These are phyloP conservation scores for Lactifluus volemus DNA, from an alignment of 768 basidiomycete species.

Conservation along the genomic window DNA sequence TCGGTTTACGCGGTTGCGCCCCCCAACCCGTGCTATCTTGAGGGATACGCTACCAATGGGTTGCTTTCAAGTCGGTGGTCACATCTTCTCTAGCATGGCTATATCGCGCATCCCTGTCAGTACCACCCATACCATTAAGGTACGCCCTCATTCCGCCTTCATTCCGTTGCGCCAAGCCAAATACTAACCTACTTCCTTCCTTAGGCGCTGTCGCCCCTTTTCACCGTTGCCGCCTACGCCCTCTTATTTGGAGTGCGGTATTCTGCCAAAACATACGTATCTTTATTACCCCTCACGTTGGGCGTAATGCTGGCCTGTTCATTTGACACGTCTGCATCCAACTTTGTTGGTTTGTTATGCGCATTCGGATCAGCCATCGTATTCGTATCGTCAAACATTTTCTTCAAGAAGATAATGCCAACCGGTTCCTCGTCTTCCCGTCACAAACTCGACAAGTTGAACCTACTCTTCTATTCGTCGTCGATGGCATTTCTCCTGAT, in stretches of 20 bases:
- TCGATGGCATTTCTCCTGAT: conserved; percentile 91
- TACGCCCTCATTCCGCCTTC: conserved; percentile 32
- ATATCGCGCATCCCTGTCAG: conserved; percentile 94
- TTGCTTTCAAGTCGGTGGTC: conserved; percentile 93
- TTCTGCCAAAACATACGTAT: conserved; percentile 83
- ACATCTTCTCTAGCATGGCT: conserved; percentile 96
- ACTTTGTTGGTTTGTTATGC: conserved; percentile 78
- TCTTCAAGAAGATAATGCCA: conserved; percentile 98
- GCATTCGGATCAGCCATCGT: conserved; percentile 96
- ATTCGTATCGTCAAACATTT: conserved; percentile 97
- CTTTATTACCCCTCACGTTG: conserved; percentile 86
- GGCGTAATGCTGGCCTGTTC: conserved; percentile 98
- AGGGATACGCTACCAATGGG: conserved; percentile 89
- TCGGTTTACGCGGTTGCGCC: conserved; percentile 57
- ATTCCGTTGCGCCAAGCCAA: not conserved
- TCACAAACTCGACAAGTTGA: conserved; percentile 93
- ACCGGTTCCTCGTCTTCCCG: conserved; percentile 32
- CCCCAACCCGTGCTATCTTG: conserved; percentile 66
- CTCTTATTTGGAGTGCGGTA: conserved; percentile 91
- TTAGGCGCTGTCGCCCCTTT: conserved; percentile 91
- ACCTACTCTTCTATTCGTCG: conserved; percentile 90
- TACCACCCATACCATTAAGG: conserved; percentile 99
- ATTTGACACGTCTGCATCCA: conserved; percentile 85
- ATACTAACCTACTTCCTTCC: not conserved
- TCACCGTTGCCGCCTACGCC: conserved; percentile 95